Evolutionary conservation across 768 basidiomycete genomes (phyloP).

Genomic region (Pleurotus giganteus): DNA sequence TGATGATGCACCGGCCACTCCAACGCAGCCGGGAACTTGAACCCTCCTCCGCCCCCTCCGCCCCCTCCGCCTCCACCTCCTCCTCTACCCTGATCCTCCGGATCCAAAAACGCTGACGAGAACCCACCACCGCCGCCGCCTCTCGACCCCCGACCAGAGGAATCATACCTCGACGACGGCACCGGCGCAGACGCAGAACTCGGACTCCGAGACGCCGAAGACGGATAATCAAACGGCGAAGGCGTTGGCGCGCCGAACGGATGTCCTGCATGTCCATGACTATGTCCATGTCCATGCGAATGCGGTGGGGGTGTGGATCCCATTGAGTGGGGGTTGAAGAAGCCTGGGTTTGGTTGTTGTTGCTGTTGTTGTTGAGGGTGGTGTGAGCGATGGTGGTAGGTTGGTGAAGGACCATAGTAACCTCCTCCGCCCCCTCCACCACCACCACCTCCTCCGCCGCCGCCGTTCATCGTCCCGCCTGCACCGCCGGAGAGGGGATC

Average conservation of each 20-base stretch:
- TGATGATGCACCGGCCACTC: neutral
- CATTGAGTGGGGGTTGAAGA: too few species aligned
- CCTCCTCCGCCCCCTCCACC: slow-evolving; percentile 10
- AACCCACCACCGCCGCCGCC: too few species aligned
- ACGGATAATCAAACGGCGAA: neutral
- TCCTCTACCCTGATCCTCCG: neutral
- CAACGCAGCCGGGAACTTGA: neutral
- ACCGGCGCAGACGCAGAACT: neutral
- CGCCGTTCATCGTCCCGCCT: slow-evolving; percentile 7
- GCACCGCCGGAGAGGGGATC: slow-evolving; percentile 13
- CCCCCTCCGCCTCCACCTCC: neutral
- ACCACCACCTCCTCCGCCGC: slow-evolving; percentile 5
- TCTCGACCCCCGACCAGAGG: neutral
- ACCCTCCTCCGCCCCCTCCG: neutral
- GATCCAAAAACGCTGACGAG: neutral
- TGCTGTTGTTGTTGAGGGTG: slow-evolving; percentile 14
- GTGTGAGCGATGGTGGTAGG: slow-evolving; percentile 4
- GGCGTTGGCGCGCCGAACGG: too few species aligned
- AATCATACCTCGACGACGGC: neutral
- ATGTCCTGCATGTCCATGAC: too few species aligned
- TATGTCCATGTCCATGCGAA: too few species aligned
- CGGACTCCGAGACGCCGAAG: neutral
- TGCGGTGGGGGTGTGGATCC: neutral
- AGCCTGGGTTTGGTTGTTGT: neutral
- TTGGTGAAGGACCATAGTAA: slow-evolving; percentile 3